Percentiles rank a stretch among this genome's conserved stretches.
phyloP scores from a whole-genome alignment of 2,329 filamentous ascomycete species.

The Orbilia quercus region DNA sequence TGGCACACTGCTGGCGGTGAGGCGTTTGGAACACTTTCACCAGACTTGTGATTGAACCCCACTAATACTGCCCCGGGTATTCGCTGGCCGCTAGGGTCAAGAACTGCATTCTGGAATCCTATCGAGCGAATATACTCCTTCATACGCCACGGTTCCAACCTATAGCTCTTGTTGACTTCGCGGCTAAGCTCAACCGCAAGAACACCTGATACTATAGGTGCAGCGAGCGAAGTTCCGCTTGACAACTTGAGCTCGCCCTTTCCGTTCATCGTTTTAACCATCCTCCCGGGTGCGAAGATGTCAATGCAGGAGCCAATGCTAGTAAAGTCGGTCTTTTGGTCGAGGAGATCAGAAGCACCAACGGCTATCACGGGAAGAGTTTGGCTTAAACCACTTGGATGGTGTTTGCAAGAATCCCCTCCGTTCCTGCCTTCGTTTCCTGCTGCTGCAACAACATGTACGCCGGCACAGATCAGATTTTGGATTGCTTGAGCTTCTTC shows the following conservation, averaged over 20 bases:
- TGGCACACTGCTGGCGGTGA: no score
- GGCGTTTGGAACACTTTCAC: no score
- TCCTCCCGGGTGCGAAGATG: conserved; percentile 14
- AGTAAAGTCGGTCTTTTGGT: conserved; percentile 15
- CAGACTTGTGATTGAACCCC: no score
- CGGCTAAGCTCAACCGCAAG: conserved; percentile 17
- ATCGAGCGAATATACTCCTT: conserved; percentile 19
- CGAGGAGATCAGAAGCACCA: conserved; percentile 10
- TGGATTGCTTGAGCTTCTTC: background rate
- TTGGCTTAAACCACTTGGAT: conserved; percentile 11
- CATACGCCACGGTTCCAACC: conserved; percentile 4
- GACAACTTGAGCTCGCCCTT: no score
- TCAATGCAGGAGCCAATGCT: conserved; percentile 21
- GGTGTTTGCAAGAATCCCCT: conserved; percentile 39
- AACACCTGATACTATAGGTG: conserved; percentile 16
- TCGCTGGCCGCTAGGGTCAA: no score
- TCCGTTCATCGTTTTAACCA: background rate
- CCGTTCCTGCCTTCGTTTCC: conserved; percentile 45
- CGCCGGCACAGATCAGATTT: conserved; percentile 1
- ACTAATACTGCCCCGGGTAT: no score
- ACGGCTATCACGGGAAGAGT: conserved; percentile 8
- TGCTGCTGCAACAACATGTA: conserved; percentile 17
- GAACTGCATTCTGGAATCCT: background rate
- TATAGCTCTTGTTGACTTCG: conserved; percentile 12
- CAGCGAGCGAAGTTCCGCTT: conserved; percentile 21